Base-by-base conservation (phyloP, 192 early-diverging fungal genomes). In the Jimgerdemannia flammicorona region DNA sequence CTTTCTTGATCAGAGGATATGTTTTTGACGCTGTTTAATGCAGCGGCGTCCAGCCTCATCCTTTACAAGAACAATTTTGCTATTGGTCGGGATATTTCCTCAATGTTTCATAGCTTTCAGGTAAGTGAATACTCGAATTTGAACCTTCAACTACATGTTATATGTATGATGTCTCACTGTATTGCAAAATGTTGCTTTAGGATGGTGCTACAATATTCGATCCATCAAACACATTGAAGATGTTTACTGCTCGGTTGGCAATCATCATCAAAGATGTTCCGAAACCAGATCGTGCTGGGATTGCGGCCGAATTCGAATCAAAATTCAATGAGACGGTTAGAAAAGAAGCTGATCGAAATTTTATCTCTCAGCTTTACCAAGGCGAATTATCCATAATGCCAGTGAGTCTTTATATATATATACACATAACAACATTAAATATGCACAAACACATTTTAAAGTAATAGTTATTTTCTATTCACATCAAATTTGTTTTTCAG, bases 211-310 rank as follows among this genome's bases (percentile, higher is more conserved):
- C 49, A 7, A 54, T 11, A 7, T 54, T 54, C 11, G 49, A 54
- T 54, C 49, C 49, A 54, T 54, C 49, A 4, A 54, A 54, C 49
- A 11, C 49, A 11, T 54, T 11, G 6, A 54, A 54, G 4, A 54
- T 54, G 49, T 54, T 54, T 54, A 54, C 49, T 11, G 49, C 49
- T 11, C 49, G 49, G 6, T 54, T 54, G 49, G 49, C 49, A 54
- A 77, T 77, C 10, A 72, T 77, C 59, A 77, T 77, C 41, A 77
- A 77, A 73, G 75, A 77, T 72, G 75, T 77, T n/a, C 66, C 75
- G 8, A 66, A 44, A 67, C 4, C 20, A 44, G 75, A 77, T 67
- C 20, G 64, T 40, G 64, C 43, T 14, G 70, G n/a, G 10, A 77
- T 77, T 44, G 70, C 66, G 0, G 4, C 10, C 3, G 75, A 77